Evolutionary conservation across 192 early-diverging fungal genomes (phyloP).

Genomic region (Oehlia diaphana): DNA sequence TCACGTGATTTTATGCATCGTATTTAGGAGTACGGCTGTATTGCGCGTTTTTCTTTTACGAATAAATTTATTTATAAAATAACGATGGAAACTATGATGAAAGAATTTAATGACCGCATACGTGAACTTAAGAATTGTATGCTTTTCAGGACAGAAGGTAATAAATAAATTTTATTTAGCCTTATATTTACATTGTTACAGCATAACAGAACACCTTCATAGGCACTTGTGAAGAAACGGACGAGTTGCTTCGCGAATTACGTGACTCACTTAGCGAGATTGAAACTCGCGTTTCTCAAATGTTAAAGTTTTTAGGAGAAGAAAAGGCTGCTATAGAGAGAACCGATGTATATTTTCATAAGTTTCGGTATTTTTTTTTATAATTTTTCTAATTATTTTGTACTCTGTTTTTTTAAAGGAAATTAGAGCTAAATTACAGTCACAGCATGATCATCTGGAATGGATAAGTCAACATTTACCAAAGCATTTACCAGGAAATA

Average conservation of each 20-base stretch:
- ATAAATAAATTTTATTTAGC: neutral
- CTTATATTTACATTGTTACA: neutral
- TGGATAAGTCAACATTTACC: conserved; percentile 8
- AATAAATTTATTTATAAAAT: neutral
- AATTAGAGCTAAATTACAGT: conserved; percentile 14
- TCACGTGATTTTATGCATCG: too few species aligned
- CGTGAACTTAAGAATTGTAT: conserved; percentile 9
- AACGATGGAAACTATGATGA: conserved; percentile 18
- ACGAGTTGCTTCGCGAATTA: neutral
- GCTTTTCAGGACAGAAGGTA: conserved; percentile 17
- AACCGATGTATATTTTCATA: neutral
- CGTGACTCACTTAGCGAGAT: conserved; percentile 1
- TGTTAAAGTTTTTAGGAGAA: conserved; percentile 19
- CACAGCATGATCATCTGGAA: conserved; percentile 7
- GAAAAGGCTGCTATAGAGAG: conserved; percentile 12
- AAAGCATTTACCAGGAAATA: conserved; percentile 25
- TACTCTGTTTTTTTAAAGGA: neutral
- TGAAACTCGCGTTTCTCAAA: conserved; percentile 19
- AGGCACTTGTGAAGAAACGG: neutral
- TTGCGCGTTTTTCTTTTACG: too few species aligned
- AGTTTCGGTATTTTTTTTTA: neutral
- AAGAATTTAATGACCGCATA: conserved; percentile 11
- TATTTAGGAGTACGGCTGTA: too few species aligned
- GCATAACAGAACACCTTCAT: neutral
- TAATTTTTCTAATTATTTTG: neutral